Evolutionary conservation across 768 basidiomycete genomes (phyloP), one percentile per base, ranked within the genome.

Genomic region (Kwoniella botswanensis): DNA sequence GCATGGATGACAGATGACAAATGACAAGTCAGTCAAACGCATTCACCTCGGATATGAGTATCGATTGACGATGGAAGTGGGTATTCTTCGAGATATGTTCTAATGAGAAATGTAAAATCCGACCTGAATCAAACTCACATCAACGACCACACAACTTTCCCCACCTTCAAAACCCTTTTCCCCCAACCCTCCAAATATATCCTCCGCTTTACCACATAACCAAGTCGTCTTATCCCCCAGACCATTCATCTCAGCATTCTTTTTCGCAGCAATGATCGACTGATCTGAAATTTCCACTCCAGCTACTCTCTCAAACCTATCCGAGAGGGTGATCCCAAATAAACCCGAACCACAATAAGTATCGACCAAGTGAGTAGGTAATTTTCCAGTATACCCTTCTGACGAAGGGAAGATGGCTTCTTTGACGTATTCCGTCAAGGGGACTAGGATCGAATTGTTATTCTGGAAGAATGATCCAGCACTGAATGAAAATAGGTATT

Each of bases 391-490:
- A 62, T 7, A 52, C 54, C 13, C n/a, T 26, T 21, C 5, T 11
- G 46, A 15, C 1, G 62, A 17, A 0, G 79, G 83, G 76, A 76
- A 78, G 50, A 79, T 76, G n/a, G 79, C 81, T 56, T 90, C 88
- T 55, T 87, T 87, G 65, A 96, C 93, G 84, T 95, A 93, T 70
- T 88, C 81, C n/a, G 92, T 92, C 62, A 99, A 87, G 0, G 93
- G 90, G 6, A 89, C 86, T 35, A 98, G 88, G 50, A 96, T 92
- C 7, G 92, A 89, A 80, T 96, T 95, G 88, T 99, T 99, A 86
- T 98, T 98, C 81, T 99, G 96, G 88, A 98, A 98, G 87, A 98
- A 99, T 4, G 93, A 91, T 58, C 91, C 90, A n/a, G 84, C 83
- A 3, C 81, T 71, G 72, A 84, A 84, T 15, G 71, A 70, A 84